Evolutionary conservation across 2,329 filamentous ascomycete species (phyloP).

Genomic region (Zymoseptoria tritici): DNA sequence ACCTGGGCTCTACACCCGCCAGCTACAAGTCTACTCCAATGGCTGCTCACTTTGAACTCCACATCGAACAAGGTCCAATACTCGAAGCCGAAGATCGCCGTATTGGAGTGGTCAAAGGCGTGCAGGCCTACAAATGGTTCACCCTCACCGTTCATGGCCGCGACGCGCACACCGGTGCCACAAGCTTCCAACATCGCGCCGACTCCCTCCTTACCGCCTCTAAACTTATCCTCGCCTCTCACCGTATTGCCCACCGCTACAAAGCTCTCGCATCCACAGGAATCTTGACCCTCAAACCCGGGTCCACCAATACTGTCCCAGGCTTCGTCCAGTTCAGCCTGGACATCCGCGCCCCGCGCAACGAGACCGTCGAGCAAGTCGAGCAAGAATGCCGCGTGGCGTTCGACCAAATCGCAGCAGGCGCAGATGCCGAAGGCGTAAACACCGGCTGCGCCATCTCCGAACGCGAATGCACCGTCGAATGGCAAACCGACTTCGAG

Average conservation of each 20-base stretch:
- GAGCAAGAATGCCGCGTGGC: conserved; percentile 50
- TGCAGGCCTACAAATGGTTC: conserved; percentile 70
- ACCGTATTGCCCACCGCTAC: conserved; percentile 54
- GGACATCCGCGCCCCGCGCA: conserved; percentile 56
- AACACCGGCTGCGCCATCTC: conserved; percentile 38
- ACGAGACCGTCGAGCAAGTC: conserved; percentile 50
- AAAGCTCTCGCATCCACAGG: conserved; percentile 62
- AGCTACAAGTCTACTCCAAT: conserved; percentile 56
- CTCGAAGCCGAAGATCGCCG: conserved; percentile 57
- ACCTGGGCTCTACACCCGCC: conserved; percentile 53
- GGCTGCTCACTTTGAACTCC: conserved; percentile 73
- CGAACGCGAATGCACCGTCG: conserved; percentile 39
- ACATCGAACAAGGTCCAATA: conserved; percentile 77
- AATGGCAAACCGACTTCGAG: conserved; percentile 56
- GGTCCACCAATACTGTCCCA: conserved; percentile 67
- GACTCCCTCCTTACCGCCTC: conserved; percentile 63
- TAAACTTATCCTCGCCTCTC: conserved; percentile 59
- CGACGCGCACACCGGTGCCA: conserved; percentile 70
- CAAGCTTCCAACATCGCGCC: conserved; percentile 56
- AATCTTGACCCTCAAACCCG: conserved; percentile 58
- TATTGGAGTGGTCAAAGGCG: conserved; percentile 63
- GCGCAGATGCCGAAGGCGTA: conserved; percentile 45
- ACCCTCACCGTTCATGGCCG: conserved; percentile 58
- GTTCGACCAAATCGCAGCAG: conserved; percentile 53
- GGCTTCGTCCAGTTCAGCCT: conserved; percentile 60